Evolutionary conservation across 352 stramenopile genomes (phyloP).

Genomic region (Phytophthora podocarpi): DNA sequence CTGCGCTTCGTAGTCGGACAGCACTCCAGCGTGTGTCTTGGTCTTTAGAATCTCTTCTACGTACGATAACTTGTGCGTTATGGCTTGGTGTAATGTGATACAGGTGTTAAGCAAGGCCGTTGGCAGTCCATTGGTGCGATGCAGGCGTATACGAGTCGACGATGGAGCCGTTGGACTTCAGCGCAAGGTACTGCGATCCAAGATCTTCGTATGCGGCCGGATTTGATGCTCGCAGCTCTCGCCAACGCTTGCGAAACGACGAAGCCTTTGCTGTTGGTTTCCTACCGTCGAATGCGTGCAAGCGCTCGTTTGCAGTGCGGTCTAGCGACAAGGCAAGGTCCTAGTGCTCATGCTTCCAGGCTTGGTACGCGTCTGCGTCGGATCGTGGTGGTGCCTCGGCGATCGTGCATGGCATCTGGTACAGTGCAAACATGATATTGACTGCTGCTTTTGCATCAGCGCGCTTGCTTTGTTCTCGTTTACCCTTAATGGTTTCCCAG

Average conservation of each 20-base stretch:
- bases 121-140: too few species aligned
- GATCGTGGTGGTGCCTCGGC: not conserved
- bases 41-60: too few species aligned
- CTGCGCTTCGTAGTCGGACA: too few species aligned
- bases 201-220: not conserved
- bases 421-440: not conserved
- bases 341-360: not conserved
- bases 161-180: not conserved
- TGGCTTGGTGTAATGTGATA: too few species aligned
- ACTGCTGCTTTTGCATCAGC: not conserved
- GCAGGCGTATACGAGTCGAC: too few species aligned
- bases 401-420: not conserved
- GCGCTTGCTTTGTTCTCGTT: constrained; percentile 3
- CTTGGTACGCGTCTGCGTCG: not conserved
- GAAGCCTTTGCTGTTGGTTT: not conserved
- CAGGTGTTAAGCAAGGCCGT: too few species aligned
- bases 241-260: not conserved
- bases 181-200: not conserved
- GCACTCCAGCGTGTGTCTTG: too few species aligned
- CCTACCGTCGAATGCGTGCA: not conserved
- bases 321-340: not conserved
- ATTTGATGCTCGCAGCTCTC: not conserved
- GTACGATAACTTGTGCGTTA: too few species aligned
- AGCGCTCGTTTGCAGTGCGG: not conserved
- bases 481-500: constrained; percentile 11